Percentiles rank a stretch among this genome's conserved stretches.
phyloP scores from a whole-genome alignment of 2,329 filamentous ascomycete species.

The Pseudonectria buxi region DNA sequence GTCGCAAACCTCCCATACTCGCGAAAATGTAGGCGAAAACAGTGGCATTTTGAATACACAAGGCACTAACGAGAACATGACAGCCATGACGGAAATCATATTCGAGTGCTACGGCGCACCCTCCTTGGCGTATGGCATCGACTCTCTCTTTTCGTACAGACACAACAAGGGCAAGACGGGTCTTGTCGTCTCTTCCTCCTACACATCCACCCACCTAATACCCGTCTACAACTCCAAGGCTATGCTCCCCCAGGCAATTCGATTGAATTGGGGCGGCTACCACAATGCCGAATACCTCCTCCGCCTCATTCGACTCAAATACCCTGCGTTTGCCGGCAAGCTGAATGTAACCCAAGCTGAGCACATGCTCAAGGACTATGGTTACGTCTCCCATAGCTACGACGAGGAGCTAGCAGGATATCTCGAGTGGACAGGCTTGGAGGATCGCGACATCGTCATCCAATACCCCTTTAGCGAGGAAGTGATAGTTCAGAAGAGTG shows the following conservation, averaged over 20 bases:
- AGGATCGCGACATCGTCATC: constrained; percentile 80
- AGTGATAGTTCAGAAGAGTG: constrained; percentile 80
- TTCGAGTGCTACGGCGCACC: constrained; percentile 95
- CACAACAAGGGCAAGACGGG: constrained; percentile 86
- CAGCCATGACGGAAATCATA: constrained; percentile 93
- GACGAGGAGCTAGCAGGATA: constrained; percentile 68
- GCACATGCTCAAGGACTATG: constrained; percentile 79
- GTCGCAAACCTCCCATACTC: constrained; percentile 87
- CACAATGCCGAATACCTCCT: constrained; percentile 87
- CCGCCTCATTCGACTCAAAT: constrained; percentile 85
- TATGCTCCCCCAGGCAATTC: constrained; percentile 74
- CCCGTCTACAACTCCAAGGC: constrained; percentile 84
- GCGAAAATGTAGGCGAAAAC: constrained; percentile 61
- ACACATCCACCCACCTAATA: constrained; percentile 91
- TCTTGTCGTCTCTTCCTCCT: constrained; percentile 82
- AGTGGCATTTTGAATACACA: neutral
- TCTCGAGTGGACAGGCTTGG: constrained; percentile 85
- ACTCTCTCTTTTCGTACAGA: constrained; percentile 91
- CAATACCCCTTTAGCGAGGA: constrained; percentile 95
- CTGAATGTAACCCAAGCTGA: constrained; percentile 83
- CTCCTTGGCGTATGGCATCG: constrained; percentile 87
- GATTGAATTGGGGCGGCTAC: constrained; percentile 90
- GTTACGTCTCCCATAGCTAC: constrained; percentile 81
- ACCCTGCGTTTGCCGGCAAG: constrained; percentile 81
- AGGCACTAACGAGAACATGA: constrained; percentile 13